Percentiles rank a stretch among this genome's conserved stretches.
phyloP scores from a whole-genome alignment of 1,284 basidiomycete genomes.

The Ganoderma boninense region DNA sequence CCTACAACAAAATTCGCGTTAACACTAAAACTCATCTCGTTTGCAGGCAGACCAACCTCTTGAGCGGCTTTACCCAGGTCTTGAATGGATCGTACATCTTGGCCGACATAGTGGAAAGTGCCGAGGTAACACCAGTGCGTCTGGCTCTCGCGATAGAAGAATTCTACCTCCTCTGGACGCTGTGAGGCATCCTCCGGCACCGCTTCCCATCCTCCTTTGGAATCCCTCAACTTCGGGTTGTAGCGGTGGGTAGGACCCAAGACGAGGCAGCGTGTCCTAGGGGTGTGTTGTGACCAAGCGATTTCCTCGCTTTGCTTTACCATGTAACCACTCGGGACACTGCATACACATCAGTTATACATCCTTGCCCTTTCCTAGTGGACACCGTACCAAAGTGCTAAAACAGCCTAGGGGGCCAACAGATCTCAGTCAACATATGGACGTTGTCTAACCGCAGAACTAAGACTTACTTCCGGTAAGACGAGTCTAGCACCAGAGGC shows the following conservation, averaged over 20 bases:
- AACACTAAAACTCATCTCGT: background rate
- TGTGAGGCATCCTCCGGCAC: slow-evolving; percentile 5
- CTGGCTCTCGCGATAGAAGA: slow-evolving; percentile 22
- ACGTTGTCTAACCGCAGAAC: background rate
- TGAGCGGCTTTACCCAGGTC: background rate
- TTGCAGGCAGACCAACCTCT: slow-evolving; percentile 8
- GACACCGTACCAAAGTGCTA: background rate
- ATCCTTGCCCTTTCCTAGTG: background rate
- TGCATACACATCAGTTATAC: slow-evolving; percentile 1
- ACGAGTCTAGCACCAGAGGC: background rate
- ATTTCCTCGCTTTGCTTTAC: slow-evolving; percentile 18
- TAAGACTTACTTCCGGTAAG: background rate
- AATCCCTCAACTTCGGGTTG: slow-evolving; percentile 14
- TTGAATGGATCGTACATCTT: background rate
- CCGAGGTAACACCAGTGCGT: slow-evolving; percentile 29
- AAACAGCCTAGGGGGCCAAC: background rate
- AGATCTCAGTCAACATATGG: background rate
- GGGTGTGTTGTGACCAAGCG: slow-evolving; percentile 16
- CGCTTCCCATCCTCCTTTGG: slow-evolving; percentile 24
- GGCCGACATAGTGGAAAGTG: slow-evolving; percentile 25
- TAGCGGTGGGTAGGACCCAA: slow-evolving; percentile 23
- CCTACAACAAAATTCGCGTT: background rate
- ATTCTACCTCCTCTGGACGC: slow-evolving; percentile 13
- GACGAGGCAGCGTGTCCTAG: slow-evolving; percentile 20
- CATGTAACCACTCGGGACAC: slow-evolving; percentile 13